These are phyloP conservation scores for Cladosporium sphaerospermum DNA, from an alignment of 2,329 filamentous ascomycete species.

Conservation along the genomic window DNA sequence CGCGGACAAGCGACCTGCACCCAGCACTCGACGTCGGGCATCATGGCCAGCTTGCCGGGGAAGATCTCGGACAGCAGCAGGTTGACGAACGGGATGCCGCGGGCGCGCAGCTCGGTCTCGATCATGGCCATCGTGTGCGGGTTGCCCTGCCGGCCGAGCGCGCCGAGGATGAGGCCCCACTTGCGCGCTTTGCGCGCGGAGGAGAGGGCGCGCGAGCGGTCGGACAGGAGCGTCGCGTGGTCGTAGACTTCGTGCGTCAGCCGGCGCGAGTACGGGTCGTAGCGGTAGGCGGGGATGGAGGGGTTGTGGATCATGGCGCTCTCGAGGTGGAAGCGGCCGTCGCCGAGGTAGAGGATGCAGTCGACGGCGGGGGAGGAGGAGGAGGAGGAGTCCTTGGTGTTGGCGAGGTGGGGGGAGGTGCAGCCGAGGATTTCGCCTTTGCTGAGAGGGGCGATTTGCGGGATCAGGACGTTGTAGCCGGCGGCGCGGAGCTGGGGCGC, in stretches of 20 bases:
- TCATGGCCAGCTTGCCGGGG: conserved; percentile 87
- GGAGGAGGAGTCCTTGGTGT: conserved; percentile 28
- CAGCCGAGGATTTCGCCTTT: conserved; percentile 98
- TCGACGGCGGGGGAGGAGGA: conserved; percentile 49
- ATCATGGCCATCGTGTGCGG: conserved; percentile 86
- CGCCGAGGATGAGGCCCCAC: conserved; percentile 93
- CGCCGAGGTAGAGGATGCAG: conserved; percentile 80
- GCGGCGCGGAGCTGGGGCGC: conserved; percentile 70
- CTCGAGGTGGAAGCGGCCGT: conserved; percentile 92
- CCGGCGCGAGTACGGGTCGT: conserved; percentile 91
- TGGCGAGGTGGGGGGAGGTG: conserved; percentile 69
- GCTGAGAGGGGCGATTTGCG: conserved; percentile 85
- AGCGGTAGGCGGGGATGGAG: conserved; percentile 80
- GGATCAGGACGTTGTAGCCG: conserved; percentile 79
- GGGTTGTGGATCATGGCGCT: conserved; percentile 99
- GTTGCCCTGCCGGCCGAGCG: conserved; percentile 89
- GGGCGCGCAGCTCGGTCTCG: conserved; percentile 64
- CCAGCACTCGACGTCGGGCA: conserved; percentile 93
- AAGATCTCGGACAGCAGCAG: conserved; percentile 91
- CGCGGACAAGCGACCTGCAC: conserved; percentile 97
- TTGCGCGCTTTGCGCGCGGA: conserved; percentile 71
- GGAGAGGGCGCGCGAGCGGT: conserved; percentile 70
- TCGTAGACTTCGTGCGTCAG: conserved; percentile 88
- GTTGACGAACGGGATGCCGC: conserved; percentile 75
- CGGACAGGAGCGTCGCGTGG: conserved; percentile 80